Conservation (phyloP, 1,284 basidiomycete species). For the Rhodotorula sp. region DNA sequence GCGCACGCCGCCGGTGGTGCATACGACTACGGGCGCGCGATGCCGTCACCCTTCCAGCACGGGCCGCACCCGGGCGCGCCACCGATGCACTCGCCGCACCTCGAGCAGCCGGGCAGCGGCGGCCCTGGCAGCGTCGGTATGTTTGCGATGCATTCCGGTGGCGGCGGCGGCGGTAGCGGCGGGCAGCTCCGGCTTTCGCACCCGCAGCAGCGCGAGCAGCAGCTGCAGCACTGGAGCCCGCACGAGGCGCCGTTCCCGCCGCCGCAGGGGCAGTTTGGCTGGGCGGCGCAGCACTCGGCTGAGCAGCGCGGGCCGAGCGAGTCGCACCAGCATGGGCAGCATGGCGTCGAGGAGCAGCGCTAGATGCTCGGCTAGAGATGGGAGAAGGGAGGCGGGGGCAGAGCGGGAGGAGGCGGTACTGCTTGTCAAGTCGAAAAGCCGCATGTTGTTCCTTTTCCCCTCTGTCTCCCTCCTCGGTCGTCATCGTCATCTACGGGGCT, state of each 20-base stretch:
- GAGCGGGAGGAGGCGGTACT: no score
- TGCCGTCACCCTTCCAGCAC: neutral
- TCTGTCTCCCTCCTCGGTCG: no score
- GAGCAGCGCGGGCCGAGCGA: conserved; percentile 1
- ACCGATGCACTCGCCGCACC: neutral
- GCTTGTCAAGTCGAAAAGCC: no score
- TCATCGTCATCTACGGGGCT: no score
- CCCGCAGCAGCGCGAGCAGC: neutral
- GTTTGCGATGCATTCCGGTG: neutral
- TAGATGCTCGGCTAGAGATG: no score
- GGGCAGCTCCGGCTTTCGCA: neutral
- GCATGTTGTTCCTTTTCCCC: no score
- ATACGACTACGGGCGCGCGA: conserved; percentile 2
- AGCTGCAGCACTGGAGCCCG: neutral
- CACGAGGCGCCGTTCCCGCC: neutral
- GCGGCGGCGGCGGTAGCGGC: neutral
- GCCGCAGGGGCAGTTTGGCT: neutral
- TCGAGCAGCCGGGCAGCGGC: neutral
- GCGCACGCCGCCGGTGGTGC: neutral
- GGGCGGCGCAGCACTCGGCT: neutral
- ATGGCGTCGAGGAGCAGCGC: neutral
- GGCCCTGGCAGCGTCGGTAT: neutral
- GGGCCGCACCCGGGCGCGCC: neutral
- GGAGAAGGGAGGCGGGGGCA: no score
- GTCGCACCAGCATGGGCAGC: neutral